phyloP scores from a whole-genome alignment of 2,329 filamentous ascomycete genomes.

The Colletotrichum spinosum region DNA sequence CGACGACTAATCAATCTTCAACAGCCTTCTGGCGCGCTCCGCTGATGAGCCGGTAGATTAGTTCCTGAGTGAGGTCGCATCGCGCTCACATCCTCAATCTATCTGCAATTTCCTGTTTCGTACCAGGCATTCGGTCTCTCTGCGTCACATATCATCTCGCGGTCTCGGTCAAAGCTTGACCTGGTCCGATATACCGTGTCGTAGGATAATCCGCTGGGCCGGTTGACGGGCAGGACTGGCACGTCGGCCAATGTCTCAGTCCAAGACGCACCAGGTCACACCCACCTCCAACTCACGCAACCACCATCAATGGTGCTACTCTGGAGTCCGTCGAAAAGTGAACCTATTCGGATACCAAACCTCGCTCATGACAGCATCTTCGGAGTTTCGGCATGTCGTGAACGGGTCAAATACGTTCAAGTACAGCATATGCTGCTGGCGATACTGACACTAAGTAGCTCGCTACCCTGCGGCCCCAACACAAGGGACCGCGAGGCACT shows the following conservation, averaged over 20 bases:
- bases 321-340: background rate
- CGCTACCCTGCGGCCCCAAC: no score
- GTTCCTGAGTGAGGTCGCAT: background rate
- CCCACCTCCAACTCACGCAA: background rate
- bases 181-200: no score
- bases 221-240: background rate
- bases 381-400: no score
- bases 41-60: background rate
- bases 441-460: no score
- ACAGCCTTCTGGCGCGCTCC: background rate
- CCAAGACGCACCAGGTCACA: conserved; percentile 19
- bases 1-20: background rate
- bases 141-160: no score
- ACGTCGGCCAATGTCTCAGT: conserved; percentile 15
- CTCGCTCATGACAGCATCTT: background rate
- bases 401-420: no score
- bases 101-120: background rate
- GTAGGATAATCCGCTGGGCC: background rate
- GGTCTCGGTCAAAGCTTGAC: no score
- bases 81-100: background rate
- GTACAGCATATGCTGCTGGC: no score
- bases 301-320: background rate
- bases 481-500: no score
- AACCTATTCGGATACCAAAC: background rate
- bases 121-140: no score